Evolutionary conservation across 2,329 filamentous ascomycete genomes (phyloP).

Genomic region (Cercospora zeina): DNA sequence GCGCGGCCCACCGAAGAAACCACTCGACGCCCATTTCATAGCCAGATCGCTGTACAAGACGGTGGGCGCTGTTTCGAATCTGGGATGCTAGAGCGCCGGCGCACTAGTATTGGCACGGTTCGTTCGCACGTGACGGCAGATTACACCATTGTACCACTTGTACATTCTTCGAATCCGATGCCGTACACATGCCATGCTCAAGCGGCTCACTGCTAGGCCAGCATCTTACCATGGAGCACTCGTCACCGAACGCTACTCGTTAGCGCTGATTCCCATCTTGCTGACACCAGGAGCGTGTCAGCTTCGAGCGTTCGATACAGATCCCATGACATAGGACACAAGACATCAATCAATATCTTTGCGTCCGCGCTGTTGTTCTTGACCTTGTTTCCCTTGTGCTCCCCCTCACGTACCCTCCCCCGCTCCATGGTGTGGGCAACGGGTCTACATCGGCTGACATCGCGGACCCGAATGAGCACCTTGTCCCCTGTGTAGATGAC

Average conservation of each 20-base stretch:
- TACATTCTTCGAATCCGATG: too few species aligned
- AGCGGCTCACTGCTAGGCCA: background rate
- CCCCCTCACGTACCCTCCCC: slow-evolving; percentile 3
- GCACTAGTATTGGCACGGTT: background rate
- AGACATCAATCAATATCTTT: background rate
- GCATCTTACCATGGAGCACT: background rate
- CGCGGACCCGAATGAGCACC: slow-evolving; percentile 10
- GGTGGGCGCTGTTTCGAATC: background rate
- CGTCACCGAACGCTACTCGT: background rate
- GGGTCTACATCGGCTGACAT: background rate
- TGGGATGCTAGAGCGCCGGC: background rate
- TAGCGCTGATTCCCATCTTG: too few species aligned
- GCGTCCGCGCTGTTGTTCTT: background rate
- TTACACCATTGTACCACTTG: too few species aligned
- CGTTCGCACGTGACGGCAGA: too few species aligned
- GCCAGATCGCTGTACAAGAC: background rate
- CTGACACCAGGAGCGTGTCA: background rate
- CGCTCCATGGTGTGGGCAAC: background rate
- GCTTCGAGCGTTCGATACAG: background rate
- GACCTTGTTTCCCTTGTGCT: background rate
- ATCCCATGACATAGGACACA: too few species aligned
- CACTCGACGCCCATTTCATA: background rate
- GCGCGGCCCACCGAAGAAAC: slow-evolving; percentile 7
- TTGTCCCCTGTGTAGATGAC: background rate
- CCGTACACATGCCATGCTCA: background rate